A percentile compares a stretch with the other conserved stretches of the same genome.
Evolutionary conservation across 1,284 basidiomycete genomes (phyloP).

Genomic region (Ustilago curta): DNA sequence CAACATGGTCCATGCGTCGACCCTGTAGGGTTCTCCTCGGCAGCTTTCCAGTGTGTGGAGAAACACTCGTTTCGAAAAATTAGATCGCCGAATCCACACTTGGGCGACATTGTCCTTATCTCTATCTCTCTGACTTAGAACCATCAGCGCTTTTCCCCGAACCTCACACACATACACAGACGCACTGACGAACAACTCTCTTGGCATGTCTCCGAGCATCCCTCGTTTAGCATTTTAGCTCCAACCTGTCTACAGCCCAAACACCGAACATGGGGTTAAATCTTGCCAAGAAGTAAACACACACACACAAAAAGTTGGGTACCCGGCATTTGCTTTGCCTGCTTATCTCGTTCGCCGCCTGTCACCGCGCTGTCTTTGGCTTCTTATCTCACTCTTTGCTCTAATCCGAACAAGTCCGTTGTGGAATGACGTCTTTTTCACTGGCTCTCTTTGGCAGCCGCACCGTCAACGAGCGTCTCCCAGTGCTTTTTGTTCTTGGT

Average conservation of each 20-base stretch:
- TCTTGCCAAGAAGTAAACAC: background rate
- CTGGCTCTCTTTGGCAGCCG: constrained; percentile 1
- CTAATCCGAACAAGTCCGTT: background rate
- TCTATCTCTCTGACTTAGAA: background rate
- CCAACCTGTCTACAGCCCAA: background rate
- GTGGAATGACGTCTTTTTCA: no score
- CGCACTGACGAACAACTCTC: no score
- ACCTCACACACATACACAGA: no score
- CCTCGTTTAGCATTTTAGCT: background rate
- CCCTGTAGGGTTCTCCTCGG: background rate
- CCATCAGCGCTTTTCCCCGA: no score
- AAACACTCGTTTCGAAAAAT: no score
- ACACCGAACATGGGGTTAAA: background rate
- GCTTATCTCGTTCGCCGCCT: constrained; percentile 10
- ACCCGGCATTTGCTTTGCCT: background rate
- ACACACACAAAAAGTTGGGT: no score
- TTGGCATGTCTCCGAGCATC: no score
- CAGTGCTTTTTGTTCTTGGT: constrained; percentile 27
- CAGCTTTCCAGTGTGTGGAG: no score
- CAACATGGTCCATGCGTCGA: background rate
- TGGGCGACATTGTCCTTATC: background rate
- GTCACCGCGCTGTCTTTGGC: background rate
- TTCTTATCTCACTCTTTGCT: background rate
- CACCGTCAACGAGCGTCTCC: constrained; percentile 25
- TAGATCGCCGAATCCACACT: no score